A percentile compares a stretch with the other conserved stretches of the same genome.
Conservation (phyloP, 176 grass and related monocot genomes). For the Carex scoparia region DNA sequence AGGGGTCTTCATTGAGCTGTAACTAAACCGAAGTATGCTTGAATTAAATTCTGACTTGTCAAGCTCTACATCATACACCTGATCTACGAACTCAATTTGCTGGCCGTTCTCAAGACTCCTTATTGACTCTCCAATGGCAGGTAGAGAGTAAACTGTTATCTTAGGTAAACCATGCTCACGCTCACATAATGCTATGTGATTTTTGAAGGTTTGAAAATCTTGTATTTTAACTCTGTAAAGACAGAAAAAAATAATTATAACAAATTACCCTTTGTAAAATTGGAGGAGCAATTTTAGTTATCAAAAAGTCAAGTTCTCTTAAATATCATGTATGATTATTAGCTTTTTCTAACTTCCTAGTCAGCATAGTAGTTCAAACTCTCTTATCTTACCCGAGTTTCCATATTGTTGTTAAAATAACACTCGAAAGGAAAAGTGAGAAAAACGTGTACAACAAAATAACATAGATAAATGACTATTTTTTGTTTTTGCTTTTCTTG, state of each 20-base stretch:
- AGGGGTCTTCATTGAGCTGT: constrained; percentile 75
- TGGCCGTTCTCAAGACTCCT: constrained; percentile 50
- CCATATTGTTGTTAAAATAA: not conserved
- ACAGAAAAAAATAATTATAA: not conserved
- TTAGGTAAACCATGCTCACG: constrained; percentile 79
- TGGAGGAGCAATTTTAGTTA: not conserved
- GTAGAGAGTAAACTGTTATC: constrained; percentile 59
- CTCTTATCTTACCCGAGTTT: not conserved
- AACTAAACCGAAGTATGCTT: constrained; percentile 59
- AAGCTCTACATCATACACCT: constrained; percentile 52
- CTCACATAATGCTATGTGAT: constrained; percentile 76
- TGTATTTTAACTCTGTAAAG: constrained; percentile 81
- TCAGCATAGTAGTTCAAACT: not conserved
- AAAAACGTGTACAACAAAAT: not conserved
- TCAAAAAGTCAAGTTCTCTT: not conserved
- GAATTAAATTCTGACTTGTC: constrained; percentile 58
- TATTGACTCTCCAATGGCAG: constrained; percentile 54
- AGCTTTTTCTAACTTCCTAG: not conserved
- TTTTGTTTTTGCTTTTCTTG: not conserved
- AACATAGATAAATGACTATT: not conserved
- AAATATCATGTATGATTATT: not conserved
- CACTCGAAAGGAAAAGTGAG: not conserved
- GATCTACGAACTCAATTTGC: constrained; percentile 64
- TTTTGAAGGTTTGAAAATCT: constrained; percentile 60
- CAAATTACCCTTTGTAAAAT: not conserved